Base-by-base conservation (phyloP, 306 rosid genomes). In the Begonia peltatifolia region DNA sequence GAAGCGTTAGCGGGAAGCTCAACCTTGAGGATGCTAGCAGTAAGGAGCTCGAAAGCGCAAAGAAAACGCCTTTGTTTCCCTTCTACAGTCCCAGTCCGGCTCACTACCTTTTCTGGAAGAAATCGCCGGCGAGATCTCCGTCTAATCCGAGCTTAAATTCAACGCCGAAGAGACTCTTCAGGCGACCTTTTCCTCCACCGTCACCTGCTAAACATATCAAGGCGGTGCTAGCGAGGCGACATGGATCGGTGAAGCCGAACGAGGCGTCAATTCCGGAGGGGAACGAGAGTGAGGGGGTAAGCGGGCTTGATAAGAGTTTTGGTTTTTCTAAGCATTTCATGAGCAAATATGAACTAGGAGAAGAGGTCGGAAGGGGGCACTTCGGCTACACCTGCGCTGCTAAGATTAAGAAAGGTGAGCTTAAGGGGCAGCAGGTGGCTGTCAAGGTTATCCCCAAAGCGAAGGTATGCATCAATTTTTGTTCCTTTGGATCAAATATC, bases 31-130 rank as follows among this genome's bases (percentile, higher is more conserved):
- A 30, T 30, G 38, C 14, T 51, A 41, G 15, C 56, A 48, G 20
- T 44, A 57, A 62, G 8, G 64, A 18, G 46, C 11, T 30, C 11
- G 74, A 77, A 48, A 64, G 14, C 59, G 73, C 42, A 13, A 87
- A 77, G 74, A 89, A 78, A 60, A 82, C 97, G 11, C 95, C 95
- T 0, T 73, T 80, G 51, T 76, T 79, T 13, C 74, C 93, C 8
- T 74, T 82, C 67, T 84, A 82, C 66, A 82, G 79, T 64, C 97
- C 97, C 0, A 84, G 95, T 52, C 95, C 97, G 17, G 97, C 93
- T 3, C 80, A 76, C 50, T 67, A 70, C 52, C 55, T 80, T 18
- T 80, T 83, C 65, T 72, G 87, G 17, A 78, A 74, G 73, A 84
- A 84, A 79, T 88, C 97, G 46, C 95, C 96, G 56, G 82, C 79